Percentiles rank a stretch among this genome's conserved stretches.
Evolutionary conservation across 768 basidiomycete species (phyloP).

Genomic region (Suillus occidentalis): DNA sequence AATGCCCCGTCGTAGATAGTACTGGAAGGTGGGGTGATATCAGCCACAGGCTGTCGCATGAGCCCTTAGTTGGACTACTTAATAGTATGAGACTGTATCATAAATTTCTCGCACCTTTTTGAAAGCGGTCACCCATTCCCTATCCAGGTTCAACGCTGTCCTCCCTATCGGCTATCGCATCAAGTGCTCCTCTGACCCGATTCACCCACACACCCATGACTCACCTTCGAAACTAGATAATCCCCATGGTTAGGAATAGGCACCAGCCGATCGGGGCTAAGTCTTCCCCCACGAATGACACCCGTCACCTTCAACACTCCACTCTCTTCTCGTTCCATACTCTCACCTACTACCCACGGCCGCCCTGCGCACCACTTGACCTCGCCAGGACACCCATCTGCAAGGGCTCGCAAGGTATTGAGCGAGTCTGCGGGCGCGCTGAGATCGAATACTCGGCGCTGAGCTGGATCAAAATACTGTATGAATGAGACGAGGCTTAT

Average conservation of each 20-base stretch:
- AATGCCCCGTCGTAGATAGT: too few species aligned
- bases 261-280: constrained; percentile 82
- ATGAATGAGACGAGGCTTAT: constrained; percentile 94
- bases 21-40: too few species aligned
- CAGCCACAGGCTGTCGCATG: too few species aligned
- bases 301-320: constrained; percentile 77
- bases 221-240: constrained; percentile 78
- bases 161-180: constrained; percentile 93
- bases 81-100: too few species aligned
- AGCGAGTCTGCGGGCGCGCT: constrained; percentile 61
- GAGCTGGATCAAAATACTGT: constrained; percentile 88
- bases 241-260: constrained; percentile 90
- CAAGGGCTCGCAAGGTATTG: constrained; percentile 72
- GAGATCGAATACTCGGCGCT: too few species aligned
- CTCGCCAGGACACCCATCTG: constrained; percentile 80
- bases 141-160: constrained; percentile 98
- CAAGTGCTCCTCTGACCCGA: constrained; percentile 69
- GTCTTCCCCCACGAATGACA: constrained; percentile 69
- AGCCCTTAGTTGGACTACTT: too few species aligned
- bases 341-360: constrained; percentile 73
- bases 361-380: constrained; percentile 84
- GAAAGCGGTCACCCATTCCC: constrained; percentile 77
- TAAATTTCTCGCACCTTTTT: constrained; percentile 81
- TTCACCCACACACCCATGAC: constrained; percentile 19
- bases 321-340: constrained; percentile 57